A percentile compares a stretch with the other conserved stretches of the same genome.
phyloP scores from a whole-genome alignment of 768 basidiomycete genomes.

The Lepiota venenata region DNA sequence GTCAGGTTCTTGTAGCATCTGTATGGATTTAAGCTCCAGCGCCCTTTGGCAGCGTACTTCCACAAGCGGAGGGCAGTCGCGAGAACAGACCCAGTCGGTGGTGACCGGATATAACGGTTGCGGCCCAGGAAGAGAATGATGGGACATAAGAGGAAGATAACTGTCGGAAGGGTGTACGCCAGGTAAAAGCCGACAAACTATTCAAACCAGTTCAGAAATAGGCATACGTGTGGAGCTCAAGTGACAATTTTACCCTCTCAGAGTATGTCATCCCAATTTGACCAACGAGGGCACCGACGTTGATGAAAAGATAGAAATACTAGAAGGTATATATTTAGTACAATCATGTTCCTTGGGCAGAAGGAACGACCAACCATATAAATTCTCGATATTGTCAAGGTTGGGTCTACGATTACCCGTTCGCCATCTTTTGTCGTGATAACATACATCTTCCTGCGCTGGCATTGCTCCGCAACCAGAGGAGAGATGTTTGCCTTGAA shows the following conservation, averaged over 20 bases:
- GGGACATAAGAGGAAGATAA: constrained; percentile 59
- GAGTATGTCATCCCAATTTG: constrained; percentile 69
- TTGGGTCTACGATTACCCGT: constrained; percentile 73
- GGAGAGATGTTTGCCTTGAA: constrained; percentile 82
- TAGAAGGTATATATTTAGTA: constrained; percentile 15
- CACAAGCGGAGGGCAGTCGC: constrained; percentile 45
- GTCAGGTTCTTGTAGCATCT: constrained; percentile 44
- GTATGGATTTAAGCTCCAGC: constrained; percentile 56
- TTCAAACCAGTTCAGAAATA: not conserved
- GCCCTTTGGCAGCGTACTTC: constrained; percentile 40
- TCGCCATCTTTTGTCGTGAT: constrained; percentile 51
- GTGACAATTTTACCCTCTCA: constrained; percentile 42
- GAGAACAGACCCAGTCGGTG: constrained; percentile 66
- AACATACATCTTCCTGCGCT: constrained; percentile 50
- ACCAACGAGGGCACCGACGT: constrained; percentile 66
- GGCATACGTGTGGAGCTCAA: not conserved
- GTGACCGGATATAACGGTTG: constrained; percentile 50
- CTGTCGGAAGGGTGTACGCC: constrained; percentile 63
- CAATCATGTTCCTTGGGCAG: not conserved
- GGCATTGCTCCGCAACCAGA: constrained; percentile 76
- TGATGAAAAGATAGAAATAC: constrained; percentile 76
- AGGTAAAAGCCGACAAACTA: constrained; percentile 66
- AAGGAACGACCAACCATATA: constrained; percentile 56
- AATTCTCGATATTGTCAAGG: constrained; percentile 61
- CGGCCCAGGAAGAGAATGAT: constrained; percentile 53